A percentile compares a stretch with the other conserved stretches of the same genome.
Conservation (phyloP, 2,329 filamentous ascomycete species). For the Fusarium chlamydosporum region DNA sequence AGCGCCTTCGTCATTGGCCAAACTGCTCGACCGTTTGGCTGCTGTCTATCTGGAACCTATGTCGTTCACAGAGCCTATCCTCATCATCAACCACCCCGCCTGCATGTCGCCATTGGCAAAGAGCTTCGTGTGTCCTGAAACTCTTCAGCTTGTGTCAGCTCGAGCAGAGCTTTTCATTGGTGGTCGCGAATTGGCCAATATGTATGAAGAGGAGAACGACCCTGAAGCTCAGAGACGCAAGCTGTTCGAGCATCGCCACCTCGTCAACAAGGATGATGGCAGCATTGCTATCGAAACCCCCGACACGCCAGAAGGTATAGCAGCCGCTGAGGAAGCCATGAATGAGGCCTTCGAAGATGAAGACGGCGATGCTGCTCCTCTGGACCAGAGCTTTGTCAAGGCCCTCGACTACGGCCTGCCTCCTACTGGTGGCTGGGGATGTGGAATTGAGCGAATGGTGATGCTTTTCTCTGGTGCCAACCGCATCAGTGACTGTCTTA, state of each 20-base stretch:
- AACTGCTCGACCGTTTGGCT: constrained; percentile 85
- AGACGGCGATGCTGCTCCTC: constrained; percentile 62
- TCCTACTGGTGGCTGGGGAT: constrained; percentile 98
- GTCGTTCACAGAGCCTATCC: constrained; percentile 77
- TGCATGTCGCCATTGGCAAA: constrained; percentile 94
- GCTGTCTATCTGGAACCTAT: constrained; percentile 82
- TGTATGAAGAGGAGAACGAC: constrained; percentile 98
- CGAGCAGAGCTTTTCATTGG: constrained; percentile 88
- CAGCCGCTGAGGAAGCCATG: constrained; percentile 13
- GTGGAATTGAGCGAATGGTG: constrained; percentile 88
- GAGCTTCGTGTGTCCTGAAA: constrained; percentile 78
- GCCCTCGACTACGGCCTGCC: constrained; percentile 90
- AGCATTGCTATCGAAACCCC: constrained; percentile 51
- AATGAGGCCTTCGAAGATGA: constrained; percentile 54
- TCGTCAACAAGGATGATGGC: constrained; percentile 56
- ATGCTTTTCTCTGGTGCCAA: constrained; percentile 89
- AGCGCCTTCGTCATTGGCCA: constrained; percentile 70
- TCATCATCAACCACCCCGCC: constrained; percentile 90
- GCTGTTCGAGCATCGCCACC: constrained; percentile 71
- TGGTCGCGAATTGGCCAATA: constrained; percentile 89
- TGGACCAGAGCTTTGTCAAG: constrained; percentile 85
- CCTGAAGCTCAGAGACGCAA: constrained; percentile 89
- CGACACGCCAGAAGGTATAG: constrained; percentile 21
- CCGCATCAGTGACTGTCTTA: constrained; percentile 87
- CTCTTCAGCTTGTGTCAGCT: constrained; percentile 80